Evolutionary conservation across 306 rosid genomes (phyloP).

Genomic region (apple (Malus domestica)): DNA sequence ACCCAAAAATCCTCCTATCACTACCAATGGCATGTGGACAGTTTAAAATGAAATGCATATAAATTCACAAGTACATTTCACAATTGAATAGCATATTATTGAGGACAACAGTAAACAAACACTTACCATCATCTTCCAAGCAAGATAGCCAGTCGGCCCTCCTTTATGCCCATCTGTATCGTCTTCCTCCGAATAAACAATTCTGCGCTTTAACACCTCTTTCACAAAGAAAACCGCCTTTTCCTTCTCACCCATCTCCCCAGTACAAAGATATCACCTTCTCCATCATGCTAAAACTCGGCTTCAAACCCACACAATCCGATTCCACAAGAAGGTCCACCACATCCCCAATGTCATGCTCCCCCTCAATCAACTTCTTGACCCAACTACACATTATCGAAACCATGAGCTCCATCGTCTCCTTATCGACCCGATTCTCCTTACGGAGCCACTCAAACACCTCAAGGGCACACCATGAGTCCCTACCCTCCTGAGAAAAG

Average conservation of each 20-base stretch:
- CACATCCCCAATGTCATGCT: constrained; percentile 59
- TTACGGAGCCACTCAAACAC: constrained; percentile 96
- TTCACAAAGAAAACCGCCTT: constrained; percentile 59
- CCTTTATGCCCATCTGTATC: constrained; percentile 61
- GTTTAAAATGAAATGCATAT: background rate
- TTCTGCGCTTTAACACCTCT: constrained; percentile 66
- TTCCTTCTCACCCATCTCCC: constrained; percentile 89
- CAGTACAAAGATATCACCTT: constrained; percentile 90
- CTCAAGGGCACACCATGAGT: constrained; percentile 96
- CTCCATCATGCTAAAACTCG: constrained; percentile 89
- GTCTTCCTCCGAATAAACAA: constrained; percentile 37
- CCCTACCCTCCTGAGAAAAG: constrained; percentile 94
- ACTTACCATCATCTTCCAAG: constrained; percentile 98
- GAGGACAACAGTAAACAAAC: background rate
- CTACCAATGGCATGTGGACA: background rate
- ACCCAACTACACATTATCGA: constrained; percentile 89
- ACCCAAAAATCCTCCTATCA: background rate
- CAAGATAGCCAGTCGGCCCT: constrained; percentile 94
- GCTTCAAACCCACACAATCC: constrained; percentile 94
- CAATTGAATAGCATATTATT: background rate
- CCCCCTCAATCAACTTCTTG: constrained; percentile 67
- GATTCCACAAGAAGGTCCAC: constrained; percentile 89
- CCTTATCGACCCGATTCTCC: constrained; percentile 89
- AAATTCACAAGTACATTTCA: background rate
- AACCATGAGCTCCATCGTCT: constrained; percentile 98